Conservation (phyloP, 2,329 filamentous ascomycete genomes). For the Pseudogymnoascus verrucosus region DNA sequence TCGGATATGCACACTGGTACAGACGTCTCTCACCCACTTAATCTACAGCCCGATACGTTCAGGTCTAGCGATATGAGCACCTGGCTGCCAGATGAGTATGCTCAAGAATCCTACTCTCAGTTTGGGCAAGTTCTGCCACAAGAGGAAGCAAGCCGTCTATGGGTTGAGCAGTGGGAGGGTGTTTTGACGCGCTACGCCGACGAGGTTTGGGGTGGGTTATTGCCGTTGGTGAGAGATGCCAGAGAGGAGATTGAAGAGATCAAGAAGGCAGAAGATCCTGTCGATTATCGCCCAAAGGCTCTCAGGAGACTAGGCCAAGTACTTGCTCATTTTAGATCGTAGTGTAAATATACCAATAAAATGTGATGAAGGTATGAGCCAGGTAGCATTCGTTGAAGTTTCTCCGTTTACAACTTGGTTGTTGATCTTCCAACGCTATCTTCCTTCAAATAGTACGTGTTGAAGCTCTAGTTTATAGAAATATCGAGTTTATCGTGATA, state of each 20-base stretch:
- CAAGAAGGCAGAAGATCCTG: slow-evolving; percentile 18
- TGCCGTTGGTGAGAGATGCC: slow-evolving; percentile 48
- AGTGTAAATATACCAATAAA: background rate
- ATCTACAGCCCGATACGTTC: slow-evolving; percentile 17
- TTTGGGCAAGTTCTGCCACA: slow-evolving; percentile 9
- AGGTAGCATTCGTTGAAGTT: background rate
- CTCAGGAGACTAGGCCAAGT: slow-evolving; percentile 12
- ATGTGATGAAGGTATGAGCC: background rate
- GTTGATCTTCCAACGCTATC: background rate
- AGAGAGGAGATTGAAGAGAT: slow-evolving; percentile 44
- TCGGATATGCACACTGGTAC: slow-evolving; percentile 15
- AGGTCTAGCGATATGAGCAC: slow-evolving; percentile 5
- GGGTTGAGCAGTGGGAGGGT: slow-evolving; percentile 48
- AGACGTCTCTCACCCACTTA: slow-evolving; percentile 17
- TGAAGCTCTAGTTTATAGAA: background rate
- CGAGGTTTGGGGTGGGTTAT: slow-evolving; percentile 61
- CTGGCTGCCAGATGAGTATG: slow-evolving; percentile 20
- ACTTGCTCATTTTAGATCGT: slow-evolving; percentile 11
- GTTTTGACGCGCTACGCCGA: slow-evolving; percentile 52
- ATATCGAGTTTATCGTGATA: too few relatives aligned
- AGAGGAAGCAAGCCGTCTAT: slow-evolving; percentile 28
- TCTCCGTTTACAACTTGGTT: background rate
- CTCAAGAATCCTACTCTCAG: slow-evolving; percentile 14
- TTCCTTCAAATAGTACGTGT: background rate
- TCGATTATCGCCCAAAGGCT: slow-evolving; percentile 9